Base-by-base conservation (phyloP, 2,329 filamentous ascomycete species). In the Pestalotiopsis sp. region DNA sequence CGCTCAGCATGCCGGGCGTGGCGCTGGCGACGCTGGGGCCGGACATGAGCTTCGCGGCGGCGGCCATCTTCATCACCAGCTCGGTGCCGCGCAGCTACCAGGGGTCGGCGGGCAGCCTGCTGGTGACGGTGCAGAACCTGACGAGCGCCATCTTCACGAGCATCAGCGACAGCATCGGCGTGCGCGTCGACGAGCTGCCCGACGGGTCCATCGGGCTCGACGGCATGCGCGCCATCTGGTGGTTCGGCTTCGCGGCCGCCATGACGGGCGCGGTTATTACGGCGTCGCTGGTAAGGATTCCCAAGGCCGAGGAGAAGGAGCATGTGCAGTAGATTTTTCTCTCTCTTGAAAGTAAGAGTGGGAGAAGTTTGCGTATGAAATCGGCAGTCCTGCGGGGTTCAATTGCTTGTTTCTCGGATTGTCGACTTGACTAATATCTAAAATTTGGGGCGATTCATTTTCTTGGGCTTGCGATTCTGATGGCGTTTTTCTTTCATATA, bases 41-140 rank as follows among this genome's bases (percentile, higher is more conserved):
- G 0, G 83, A 85, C 61, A 75, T 85, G 65, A 80, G 80, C 36
- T 85, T 85, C 68, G 82, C 83, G 0, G 83, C 83, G 0, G 82
- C 82, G 0, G 81, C 80, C n/a, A 84, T 85, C 59, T 84, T 84
- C 73, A 84, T 85, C 68, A 85, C 82, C 0, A 81, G 78, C 12
- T 83, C 79, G 63, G 82, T 85, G 4, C 79, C 81, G 1, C 72
- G 82, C n/a, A 82, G 79, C 1, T 84, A 84, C 66, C 83, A 85
- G 69, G 83, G 82, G 3, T 80, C 79, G 12, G 83, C 83, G 0
- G 83, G 82, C 0, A 83, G 82, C 66, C 68, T 85, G 68, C 73
- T 85, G 4, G 82, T 84, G 1, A 85, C 82, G 27, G 81, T 83
- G 56, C 82, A 85, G 73, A 84, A 84, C 67, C 73, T 84, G 20